Base-by-base conservation (phyloP, 106 monocot species). In the Cymbidium sinense region DNA sequence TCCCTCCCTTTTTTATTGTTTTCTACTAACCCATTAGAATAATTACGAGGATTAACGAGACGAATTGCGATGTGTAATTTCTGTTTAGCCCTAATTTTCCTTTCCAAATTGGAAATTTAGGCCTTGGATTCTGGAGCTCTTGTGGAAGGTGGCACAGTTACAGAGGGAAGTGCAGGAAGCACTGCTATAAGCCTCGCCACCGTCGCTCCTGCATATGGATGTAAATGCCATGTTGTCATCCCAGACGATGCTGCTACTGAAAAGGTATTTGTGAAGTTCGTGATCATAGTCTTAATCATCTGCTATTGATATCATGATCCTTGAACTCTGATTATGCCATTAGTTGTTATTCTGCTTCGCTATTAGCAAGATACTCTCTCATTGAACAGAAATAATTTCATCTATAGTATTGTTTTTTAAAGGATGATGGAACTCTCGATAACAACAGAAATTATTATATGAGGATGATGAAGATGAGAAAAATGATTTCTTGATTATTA, bases 131-230 rank as follows among this genome's bases (percentile, higher is more conserved):
- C 88, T 83, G 94, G 98, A 76, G 82, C 75, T 21, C 86, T 99
- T 70, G 47, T 86, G 20, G 73, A 37, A 55, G 98, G 98, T 64
- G 98, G 98, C 47, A 77, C 89, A 7, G 94, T 99, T 21, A 99
- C 88, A 1, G 98, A 99, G 44, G 98, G 98, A 81, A 99, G 98
- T 85, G 98, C 94, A 69, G 98, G 98, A 84, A 99, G 98, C 78
- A 94, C 98, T 39, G 98, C 94, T 76, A 92, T 99, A 73, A 99
- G 98, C 82, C 83, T 99, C 70, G 98, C 98, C 8, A 99, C 92
- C 35, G 86, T 95, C 76, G 98, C 98, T 83, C 94, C 94, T 58
- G 92, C 98, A 47, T 99, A 83, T 87, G 88, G 94, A 50, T 94
- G 94, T 58, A 94, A 79, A 85, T 99, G 98, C 44, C 98, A 99